Evolutionary conservation across 75 land plant genomes (phyloP).

Genomic region (Isoetes taiwanensis): DNA sequence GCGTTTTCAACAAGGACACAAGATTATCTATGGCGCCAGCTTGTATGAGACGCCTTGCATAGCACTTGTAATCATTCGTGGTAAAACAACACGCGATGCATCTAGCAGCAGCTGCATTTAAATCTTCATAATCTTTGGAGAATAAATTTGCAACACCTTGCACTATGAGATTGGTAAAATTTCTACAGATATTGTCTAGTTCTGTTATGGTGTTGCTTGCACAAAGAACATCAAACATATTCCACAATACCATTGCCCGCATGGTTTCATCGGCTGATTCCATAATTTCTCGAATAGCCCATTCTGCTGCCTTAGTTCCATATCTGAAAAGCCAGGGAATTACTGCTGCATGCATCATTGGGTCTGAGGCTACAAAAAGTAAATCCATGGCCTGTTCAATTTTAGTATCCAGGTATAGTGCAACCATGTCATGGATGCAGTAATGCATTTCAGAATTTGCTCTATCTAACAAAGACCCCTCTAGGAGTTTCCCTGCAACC

Average conservation of each 20-base stretch:
- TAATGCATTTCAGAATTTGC: constrained; percentile 15
- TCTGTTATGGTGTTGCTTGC: constrained; percentile 1
- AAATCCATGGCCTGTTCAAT: constrained; percentile 16
- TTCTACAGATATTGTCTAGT: not conserved
- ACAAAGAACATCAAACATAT: not conserved
- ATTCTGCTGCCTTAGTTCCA: too few relatives aligned
- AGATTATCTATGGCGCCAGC: constrained; percentile 6
- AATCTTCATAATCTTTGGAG: not conserved
- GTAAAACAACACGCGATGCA: constrained; percentile 2
- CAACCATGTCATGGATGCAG: constrained; percentile 45
- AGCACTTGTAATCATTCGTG: constrained; percentile 2
- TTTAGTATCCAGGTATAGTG: constrained; percentile 25
- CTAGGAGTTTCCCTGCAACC: constrained; percentile 25
- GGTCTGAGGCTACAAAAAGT: constrained; percentile 13
- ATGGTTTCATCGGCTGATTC: constrained; percentile 15
- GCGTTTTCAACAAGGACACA: not conserved
- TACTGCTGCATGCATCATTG: not conserved
- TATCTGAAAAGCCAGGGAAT: constrained; percentile 25
- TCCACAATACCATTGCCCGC: not conserved
- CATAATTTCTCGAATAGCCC: constrained; percentile 15
- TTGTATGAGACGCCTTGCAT: not conserved
- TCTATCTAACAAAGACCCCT: constrained; percentile 26
- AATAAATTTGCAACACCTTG: not conserved
- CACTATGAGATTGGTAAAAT: not conserved
- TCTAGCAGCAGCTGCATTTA: not conserved